Percentiles rank a stretch among this genome's conserved stretches.
Evolutionary conservation across 441 rosid genomes (phyloP).

Genomic region (Erodium texanum): DNA sequence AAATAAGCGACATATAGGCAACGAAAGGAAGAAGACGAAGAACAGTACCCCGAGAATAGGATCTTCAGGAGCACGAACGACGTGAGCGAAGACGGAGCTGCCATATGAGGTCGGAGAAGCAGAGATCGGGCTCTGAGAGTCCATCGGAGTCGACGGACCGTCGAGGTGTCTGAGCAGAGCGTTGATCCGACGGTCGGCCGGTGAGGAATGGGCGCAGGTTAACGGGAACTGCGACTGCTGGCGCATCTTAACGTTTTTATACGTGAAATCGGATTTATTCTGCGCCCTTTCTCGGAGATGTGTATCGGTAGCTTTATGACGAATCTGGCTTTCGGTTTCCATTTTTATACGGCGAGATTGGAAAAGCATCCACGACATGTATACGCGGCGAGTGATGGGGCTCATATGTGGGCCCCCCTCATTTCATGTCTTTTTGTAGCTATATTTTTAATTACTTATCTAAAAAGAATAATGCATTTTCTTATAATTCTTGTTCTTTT

Average conservation of each 20-base stretch:
- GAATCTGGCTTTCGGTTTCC: neutral
- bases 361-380: neutral
- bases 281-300: neutral
- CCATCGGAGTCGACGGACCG: conserved; percentile 13
- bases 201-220: conserved; percentile 13
- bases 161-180: conserved; percentile 53
- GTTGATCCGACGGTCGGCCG: conserved; percentile 56
- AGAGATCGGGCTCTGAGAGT: conserved; percentile 24
- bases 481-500: no score
- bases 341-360: neutral
- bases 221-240: conserved; percentile 10
- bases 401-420: neutral
- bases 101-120: conserved; percentile 48
- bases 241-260: conserved; percentile 16
- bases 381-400: neutral
- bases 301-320: no score
- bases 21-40: neutral
- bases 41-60: conserved; percentile 76
- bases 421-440: neutral
- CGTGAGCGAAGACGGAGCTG: conserved; percentile 74
- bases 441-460: neutral
- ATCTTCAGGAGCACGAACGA: conserved; percentile 86
- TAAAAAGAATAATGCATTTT: no score
- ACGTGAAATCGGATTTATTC: neutral
- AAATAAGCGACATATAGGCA: no score